Evolutionary conservation across 345 rosid genomes (phyloP).

Genomic region (Eucalyptus sideroxylon): DNA sequence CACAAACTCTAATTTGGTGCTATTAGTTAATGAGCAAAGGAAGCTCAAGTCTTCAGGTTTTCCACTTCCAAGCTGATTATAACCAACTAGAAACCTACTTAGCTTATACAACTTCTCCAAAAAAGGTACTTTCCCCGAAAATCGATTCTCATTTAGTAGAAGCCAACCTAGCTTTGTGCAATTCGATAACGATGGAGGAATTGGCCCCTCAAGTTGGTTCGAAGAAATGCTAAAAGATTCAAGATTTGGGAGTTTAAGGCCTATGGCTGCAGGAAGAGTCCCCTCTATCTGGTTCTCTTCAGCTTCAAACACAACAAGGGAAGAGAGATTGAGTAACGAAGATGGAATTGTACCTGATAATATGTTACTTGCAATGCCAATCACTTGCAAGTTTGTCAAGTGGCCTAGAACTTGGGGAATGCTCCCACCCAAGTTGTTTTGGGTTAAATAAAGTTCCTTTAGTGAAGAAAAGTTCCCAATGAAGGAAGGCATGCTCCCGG

Average conservation of each 20-base stretch:
- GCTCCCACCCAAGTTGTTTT: background rate
- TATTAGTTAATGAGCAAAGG: background rate
- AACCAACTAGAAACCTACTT: background rate
- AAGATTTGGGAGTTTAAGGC: background rate
- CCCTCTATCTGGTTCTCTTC: background rate
- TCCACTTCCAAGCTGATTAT: background rate
- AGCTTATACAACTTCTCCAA: background rate
- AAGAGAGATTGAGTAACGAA: background rate
- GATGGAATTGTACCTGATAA: background rate
- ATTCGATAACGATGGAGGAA: background rate
- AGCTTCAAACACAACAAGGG: background rate
- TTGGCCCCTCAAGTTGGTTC: background rate
- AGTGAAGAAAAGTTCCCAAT: background rate
- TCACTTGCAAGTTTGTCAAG: background rate
- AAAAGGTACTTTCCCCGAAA: background rate
- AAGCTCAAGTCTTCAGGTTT: background rate
- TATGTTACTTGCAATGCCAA: background rate
- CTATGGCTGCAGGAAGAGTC: background rate
- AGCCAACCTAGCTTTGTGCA: background rate
- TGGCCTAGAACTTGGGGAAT: background rate
- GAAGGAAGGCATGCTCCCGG: background rate
- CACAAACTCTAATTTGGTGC: background rate
- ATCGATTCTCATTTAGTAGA: background rate
- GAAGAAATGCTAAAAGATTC: background rate
- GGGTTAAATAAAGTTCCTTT: background rate